Evolutionary conservation across 2,329 filamentous ascomycete genomes (phyloP).

Genomic region (Xylaria digitata): DNA sequence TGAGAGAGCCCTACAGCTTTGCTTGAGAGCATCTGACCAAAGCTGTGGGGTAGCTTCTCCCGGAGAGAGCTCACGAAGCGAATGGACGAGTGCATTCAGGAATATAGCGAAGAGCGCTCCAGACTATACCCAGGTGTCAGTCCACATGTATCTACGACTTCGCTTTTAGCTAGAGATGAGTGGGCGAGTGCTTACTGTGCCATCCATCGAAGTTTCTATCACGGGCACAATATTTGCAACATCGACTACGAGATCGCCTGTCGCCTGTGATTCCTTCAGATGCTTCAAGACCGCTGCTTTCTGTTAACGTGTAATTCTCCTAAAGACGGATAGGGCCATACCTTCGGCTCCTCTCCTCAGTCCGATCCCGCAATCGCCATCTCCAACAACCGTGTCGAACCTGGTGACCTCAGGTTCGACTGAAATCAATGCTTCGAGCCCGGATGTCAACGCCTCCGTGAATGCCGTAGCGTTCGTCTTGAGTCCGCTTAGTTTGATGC

Average conservation of each 20-base stretch:
- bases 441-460: conserved; percentile 65
- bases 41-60: conserved; percentile 55
- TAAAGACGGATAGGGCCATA: conserved; percentile 46
- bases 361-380: conserved; percentile 90
- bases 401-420: conserved; percentile 78
- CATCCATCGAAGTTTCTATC: conserved; percentile 69
- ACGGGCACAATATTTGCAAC: conserved; percentile 64
- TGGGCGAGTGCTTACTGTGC: conserved; percentile 65
- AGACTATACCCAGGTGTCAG: conserved; percentile 49
- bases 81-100: conserved; percentile 83
- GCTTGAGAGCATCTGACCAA: conserved; percentile 74
- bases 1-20: conserved; percentile 76
- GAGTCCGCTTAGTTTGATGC: conserved; percentile 59
- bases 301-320: conserved; percentile 13
- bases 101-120: conserved; percentile 81
- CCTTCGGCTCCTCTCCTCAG: conserved; percentile 87
- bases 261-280: conserved; percentile 57
- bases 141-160: not conserved
- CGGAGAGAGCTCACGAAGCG: conserved; percentile 58
- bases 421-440: conserved; percentile 70
- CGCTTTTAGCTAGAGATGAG: not conserved
- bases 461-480: conserved; percentile 64
- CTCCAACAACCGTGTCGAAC: conserved; percentile 85
- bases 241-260: conserved; percentile 65
- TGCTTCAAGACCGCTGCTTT: conserved; percentile 63